phyloP scores from a whole-genome alignment of 345 rosid genomes.

The Salix suchowensis region DNA sequence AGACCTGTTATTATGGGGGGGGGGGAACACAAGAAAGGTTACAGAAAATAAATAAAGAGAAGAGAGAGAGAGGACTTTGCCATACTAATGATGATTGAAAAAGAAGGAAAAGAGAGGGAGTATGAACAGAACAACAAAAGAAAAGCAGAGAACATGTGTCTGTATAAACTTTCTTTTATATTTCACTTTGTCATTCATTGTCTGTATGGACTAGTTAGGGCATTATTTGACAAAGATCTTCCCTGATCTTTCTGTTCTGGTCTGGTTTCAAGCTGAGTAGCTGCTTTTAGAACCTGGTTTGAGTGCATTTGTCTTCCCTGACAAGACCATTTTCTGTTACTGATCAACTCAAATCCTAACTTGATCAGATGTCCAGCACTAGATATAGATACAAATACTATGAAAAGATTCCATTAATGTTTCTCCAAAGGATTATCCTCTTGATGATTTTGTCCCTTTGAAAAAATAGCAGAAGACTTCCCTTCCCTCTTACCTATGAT shows the following conservation, averaged over 20 bases:
- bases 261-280: slow-evolving; percentile 9
- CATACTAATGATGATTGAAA: slow-evolving; percentile 30
- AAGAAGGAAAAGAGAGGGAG: slow-evolving; percentile 12
- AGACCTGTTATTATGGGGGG: not conserved
- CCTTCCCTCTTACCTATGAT: not conserved
- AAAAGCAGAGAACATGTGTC: slow-evolving; percentile 6
- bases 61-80: slow-evolving; percentile 6
- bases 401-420: not conserved
- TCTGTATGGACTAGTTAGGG: not conserved
- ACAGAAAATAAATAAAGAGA: not conserved
- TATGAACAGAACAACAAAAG: not conserved
- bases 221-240: slow-evolving; percentile 9
- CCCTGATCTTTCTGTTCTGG: not conserved
- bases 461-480: not conserved
- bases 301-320: not conserved
- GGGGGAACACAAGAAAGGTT: not conserved
- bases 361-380: not conserved
- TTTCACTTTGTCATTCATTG: not conserved
- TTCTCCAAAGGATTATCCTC: not conserved
- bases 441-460: not conserved
- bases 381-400: not conserved
- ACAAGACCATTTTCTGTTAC: not conserved
- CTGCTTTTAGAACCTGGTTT: not conserved
- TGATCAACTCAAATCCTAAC: not conserved
- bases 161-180: not conserved